Evolutionary conservation across 805 yeast species (phyloP), one percentile per base, ranked within the genome.

Genomic region (Crinitomyces ghanaensis): DNA sequence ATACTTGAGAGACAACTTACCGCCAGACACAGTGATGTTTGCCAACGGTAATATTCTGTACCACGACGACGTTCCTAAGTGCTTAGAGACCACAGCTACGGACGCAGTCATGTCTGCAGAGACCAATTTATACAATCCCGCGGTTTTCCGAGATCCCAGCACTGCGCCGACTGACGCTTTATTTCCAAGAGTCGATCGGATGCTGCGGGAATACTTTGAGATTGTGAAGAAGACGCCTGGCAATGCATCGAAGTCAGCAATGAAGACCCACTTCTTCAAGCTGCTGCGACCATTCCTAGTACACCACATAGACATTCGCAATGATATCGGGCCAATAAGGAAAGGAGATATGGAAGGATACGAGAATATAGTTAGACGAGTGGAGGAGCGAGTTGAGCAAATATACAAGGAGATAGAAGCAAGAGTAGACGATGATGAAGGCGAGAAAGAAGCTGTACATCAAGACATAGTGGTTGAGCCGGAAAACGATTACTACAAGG

Each of bases 51-150:
- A 91, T 56, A 72, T 91, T n/a, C 59, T 91, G 29, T 91, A 91
- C 49, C 82, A 93, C 0, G 80, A 77, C 27, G 97, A 91, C 53
- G 62, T 88, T 16, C 64, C 65, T 1, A 65, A 91, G 40, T 80
- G 95, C 53, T 52, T 73, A 28, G 65, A 64, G 2, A 67, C 61
- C 6, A 72, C 83, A 4, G 61, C 59, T 1, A 80, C 91, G 42
- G 96, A 91, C 57, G 95, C 85, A 0, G 91, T 91, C 12, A 91
- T 91, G 98, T 77, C 93, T 26, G 98, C 98, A 1, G 99, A 91
- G 56, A 95, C 95, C 1, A 85, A 85, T 50, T 61, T 91, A 22
- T 81, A 77, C 58, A 91, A 91, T 48, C 99, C 99, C 1, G 96
- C 93, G 5, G 74, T 86, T 1, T 88, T 91, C 53, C 51, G 58